These are phyloP conservation scores for Mycothermus thermophilus DNA, from an alignment of 495 filamentous ascomycete genomes.

Conservation along the genomic window DNA sequence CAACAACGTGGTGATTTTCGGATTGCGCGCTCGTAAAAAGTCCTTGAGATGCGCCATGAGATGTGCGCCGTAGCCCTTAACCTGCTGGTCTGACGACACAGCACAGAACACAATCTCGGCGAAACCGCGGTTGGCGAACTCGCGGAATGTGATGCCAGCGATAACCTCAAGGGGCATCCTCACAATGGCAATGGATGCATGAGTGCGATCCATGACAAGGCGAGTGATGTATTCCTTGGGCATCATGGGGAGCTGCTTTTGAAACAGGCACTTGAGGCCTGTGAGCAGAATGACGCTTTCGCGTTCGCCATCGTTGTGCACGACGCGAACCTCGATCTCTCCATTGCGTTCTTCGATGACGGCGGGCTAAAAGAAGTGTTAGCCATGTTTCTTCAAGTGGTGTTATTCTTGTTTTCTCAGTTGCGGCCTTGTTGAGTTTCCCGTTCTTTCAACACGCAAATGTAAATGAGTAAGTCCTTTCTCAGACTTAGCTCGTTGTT, in stretches of 20 bases:
- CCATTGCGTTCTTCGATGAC: slow-evolving; percentile 83
- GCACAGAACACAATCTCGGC: slow-evolving; percentile 97
- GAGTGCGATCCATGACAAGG: slow-evolving; percentile 89
- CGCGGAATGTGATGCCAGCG: slow-evolving; percentile 85
- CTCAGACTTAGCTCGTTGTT: too few species aligned
- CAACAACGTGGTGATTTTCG: slow-evolving; percentile 91
- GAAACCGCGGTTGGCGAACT: slow-evolving; percentile 76
- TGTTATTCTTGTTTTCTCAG: too few species aligned
- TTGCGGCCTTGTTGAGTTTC: too few species aligned
- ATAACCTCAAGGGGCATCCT: slow-evolving; percentile 87
- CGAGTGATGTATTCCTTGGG: slow-evolving; percentile 94
- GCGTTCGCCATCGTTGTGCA: slow-evolving; percentile 79
- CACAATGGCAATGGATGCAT: slow-evolving; percentile 86
- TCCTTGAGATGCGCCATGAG: slow-evolving; percentile 96
- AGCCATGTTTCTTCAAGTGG: not conserved
- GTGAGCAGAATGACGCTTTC: slow-evolving; percentile 85
- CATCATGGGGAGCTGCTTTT: slow-evolving; percentile 97
- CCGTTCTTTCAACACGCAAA: not conserved
- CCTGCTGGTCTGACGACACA: slow-evolving; percentile 91
- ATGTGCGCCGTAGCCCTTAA: slow-evolving; percentile 93
- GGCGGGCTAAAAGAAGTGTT: slow-evolving; percentile 46
- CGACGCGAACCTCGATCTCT: slow-evolving; percentile 89
- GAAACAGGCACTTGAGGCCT: slow-evolving; percentile 90
- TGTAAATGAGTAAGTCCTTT: too few species aligned
- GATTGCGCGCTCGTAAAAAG: slow-evolving; percentile 88